Conservation (phyloP, 306 rosid genomes). For the Fragaria nilgerrensis region DNA sequence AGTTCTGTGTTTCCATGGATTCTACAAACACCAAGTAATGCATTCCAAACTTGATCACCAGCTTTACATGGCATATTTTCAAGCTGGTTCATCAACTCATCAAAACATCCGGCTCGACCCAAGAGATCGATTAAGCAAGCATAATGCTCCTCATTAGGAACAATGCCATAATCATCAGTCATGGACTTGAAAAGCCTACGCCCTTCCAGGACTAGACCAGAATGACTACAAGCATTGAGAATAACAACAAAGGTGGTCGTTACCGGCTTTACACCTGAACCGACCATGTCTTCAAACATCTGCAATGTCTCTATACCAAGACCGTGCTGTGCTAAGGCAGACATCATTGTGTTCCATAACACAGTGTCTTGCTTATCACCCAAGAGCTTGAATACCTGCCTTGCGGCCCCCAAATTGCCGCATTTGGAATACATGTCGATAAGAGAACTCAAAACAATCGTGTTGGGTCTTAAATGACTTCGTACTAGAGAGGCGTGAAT, state of each 20-base stretch:
- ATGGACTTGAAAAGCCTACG: conserved; percentile 59
- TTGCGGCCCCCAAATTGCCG: conserved; percentile 55
- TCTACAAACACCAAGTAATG: conserved; percentile 58
- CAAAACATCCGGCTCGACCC: conserved; percentile 53
- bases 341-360: conserved; percentile 76
- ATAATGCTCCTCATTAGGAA: conserved; percentile 77
- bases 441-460: conserved; percentile 69
- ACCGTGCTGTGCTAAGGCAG: conserved; percentile 66
- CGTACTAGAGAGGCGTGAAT: conserved; percentile 59
- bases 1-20: conserved; percentile 45
- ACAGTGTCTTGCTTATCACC: conserved; percentile 59
- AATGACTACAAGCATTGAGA: conserved; percentile 74
- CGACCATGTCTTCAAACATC: conserved; percentile 53
- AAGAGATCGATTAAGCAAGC: conserved; percentile 71
- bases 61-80: conserved; percentile 50
- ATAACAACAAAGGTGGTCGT: conserved; percentile 54
- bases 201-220: conserved; percentile 75
- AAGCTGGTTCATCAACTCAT: conserved; percentile 43
- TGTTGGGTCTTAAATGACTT: conserved; percentile 55
- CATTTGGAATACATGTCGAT: conserved; percentile 83
- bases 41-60: conserved; percentile 50
- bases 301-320: conserved; percentile 50
- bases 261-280: conserved; percentile 60
- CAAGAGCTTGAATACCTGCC: conserved; percentile 41
- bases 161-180: conserved; percentile 42